These are phyloP conservation scores for Salisapilia sapeloensis DNA, from an alignment of 352 stramenopile species.

Conservation along the genomic window DNA sequence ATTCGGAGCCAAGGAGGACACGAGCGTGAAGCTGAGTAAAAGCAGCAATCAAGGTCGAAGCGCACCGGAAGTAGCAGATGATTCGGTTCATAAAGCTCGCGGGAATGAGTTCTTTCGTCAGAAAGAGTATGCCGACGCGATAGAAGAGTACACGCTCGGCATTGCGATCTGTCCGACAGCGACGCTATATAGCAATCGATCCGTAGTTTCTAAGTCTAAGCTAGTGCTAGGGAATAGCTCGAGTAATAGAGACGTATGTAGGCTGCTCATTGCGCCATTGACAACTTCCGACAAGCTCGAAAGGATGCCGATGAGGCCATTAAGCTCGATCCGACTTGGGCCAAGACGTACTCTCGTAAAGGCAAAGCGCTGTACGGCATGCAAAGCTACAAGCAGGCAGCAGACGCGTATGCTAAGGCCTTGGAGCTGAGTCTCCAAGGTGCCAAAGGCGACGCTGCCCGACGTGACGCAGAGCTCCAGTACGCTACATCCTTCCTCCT, in stretches of 20 bases:
- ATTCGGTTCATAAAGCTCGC: slow-evolving; percentile 40
- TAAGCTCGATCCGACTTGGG: slow-evolving; percentile 39
- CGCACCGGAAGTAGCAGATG: slow-evolving; percentile 35
- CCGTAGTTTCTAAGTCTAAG: slow-evolving; percentile 5
- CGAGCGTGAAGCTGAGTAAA: slow-evolving; percentile 24
- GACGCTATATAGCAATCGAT: slow-evolving; percentile 68
- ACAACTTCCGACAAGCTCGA: slow-evolving; percentile 23
- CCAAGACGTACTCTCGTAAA: slow-evolving; percentile 53
- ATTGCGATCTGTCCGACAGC: slow-evolving; percentile 31
- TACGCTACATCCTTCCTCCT: slow-evolving; percentile 6
- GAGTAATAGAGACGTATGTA: slow-evolving; percentile 1
- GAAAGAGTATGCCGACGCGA: slow-evolving; percentile 30
- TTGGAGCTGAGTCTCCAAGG: slow-evolving; percentile 58
- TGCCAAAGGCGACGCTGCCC: slow-evolving; percentile 35
- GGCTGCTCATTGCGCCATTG: slow-evolving; percentile 48
- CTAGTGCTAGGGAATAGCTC: background rate
- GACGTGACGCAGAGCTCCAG: slow-evolving; percentile 60
- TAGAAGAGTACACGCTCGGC: slow-evolving; percentile 41
- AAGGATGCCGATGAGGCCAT: slow-evolving; percentile 44
- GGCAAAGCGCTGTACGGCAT: slow-evolving; percentile 65
- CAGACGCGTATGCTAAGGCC: slow-evolving; percentile 53
- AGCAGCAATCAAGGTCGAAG: slow-evolving; percentile 45
- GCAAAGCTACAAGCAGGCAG: slow-evolving; percentile 37
- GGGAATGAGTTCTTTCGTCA: slow-evolving; percentile 51
- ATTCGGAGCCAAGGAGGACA: slow-evolving; percentile 13